Evolutionary conservation across 139 green algal genomes (phyloP).

Genomic region (Ettlia oleoabundans): DNA sequence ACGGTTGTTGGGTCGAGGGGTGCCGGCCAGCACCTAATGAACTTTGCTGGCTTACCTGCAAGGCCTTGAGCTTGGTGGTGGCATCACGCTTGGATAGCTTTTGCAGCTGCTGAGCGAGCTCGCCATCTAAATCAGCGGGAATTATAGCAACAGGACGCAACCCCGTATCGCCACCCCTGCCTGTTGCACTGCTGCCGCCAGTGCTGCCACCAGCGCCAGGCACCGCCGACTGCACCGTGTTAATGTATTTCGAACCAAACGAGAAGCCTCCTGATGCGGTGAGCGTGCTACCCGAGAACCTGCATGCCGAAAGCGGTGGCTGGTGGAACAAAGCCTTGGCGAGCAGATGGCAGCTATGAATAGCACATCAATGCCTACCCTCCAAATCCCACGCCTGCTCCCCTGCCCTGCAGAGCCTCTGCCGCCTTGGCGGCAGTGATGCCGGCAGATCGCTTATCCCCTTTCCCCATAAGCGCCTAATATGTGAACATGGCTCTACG

Average conservation of each 20-base stretch:
- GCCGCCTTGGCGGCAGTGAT: slow-evolving; percentile 30
- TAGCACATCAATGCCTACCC: slow-evolving; percentile 10
- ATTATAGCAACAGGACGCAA: slow-evolving; percentile 5
- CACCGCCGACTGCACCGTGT: slow-evolving; percentile 5
- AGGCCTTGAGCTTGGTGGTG: slow-evolving; percentile 85
- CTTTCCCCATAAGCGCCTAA: slow-evolving; percentile 45
- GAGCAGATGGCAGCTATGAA: neutral
- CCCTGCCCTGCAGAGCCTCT: slow-evolving; percentile 2
- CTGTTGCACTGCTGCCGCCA: neutral
- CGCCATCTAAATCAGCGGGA: slow-evolving; percentile 62
- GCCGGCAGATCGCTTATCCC: neutral
- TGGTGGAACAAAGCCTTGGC: neutral
- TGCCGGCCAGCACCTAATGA: too few relatives aligned
- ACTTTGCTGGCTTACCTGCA: slow-evolving; percentile 79
- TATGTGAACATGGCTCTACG: too few relatives aligned
- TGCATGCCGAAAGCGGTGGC: neutral
- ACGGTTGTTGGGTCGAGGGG: neutral
- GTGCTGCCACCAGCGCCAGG: neutral
- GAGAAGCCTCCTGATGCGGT: slow-evolving; percentile 24
- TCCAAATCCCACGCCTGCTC: slow-evolving; percentile 30
- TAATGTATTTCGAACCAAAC: slow-evolving; percentile 48
- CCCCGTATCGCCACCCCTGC: neutral
- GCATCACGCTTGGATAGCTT: slow-evolving; percentile 82
- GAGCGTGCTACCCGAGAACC: slow-evolving; percentile 5
- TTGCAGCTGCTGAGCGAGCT: slow-evolving; percentile 75